These are phyloP conservation scores for Chondrostereum purpureum DNA, from an alignment of 1,284 basidiomycete genomes.

Conservation along the genomic window DNA sequence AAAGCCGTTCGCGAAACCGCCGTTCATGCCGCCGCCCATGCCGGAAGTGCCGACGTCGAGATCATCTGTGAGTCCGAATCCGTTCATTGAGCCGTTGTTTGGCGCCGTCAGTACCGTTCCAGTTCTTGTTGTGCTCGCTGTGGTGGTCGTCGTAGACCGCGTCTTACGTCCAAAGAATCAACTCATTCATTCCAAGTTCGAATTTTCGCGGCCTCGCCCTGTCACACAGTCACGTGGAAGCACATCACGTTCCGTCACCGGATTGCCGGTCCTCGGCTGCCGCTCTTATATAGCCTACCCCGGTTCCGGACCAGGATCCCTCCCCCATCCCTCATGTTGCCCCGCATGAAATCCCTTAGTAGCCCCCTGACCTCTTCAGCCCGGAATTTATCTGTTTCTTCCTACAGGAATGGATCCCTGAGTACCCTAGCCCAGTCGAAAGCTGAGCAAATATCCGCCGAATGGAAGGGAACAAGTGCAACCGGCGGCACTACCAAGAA, in stretches of 20 bases:
- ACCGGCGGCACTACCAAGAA: conserved; percentile 83
- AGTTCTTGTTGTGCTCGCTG: too few relatives aligned
- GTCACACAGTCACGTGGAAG: neutral
- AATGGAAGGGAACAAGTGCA: conserved; percentile 83
- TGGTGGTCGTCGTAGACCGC: too few relatives aligned
- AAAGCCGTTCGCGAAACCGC: conserved; percentile 20
- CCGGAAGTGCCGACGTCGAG: conserved; percentile 8
- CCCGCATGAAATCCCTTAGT: conserved; percentile 25
- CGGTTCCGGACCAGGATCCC: conserved; percentile 8
- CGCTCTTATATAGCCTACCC: too few relatives aligned
- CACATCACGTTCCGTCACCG: neutral
- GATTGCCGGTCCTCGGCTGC: conserved; percentile 21
- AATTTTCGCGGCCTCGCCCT: too few relatives aligned
- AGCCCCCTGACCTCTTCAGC: conserved; percentile 2
- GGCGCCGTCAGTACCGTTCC: too few relatives aligned
- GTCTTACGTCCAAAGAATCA: conserved; percentile 1
- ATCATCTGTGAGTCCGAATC: conserved; percentile 1
- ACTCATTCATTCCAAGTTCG: conserved; percentile 8
- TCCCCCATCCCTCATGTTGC: conserved; percentile 26
- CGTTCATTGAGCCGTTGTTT: conserved; percentile 5
- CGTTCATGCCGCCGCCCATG: conserved; percentile 7
- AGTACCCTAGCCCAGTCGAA: conserved; percentile 46
- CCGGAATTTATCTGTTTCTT: conserved; percentile 36
- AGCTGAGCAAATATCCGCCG: conserved; percentile 60
- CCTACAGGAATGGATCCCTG: conserved; percentile 41